phyloP scores from a whole-genome alignment of 441 rosid species.

The Syzygium syzygioides region DNA sequence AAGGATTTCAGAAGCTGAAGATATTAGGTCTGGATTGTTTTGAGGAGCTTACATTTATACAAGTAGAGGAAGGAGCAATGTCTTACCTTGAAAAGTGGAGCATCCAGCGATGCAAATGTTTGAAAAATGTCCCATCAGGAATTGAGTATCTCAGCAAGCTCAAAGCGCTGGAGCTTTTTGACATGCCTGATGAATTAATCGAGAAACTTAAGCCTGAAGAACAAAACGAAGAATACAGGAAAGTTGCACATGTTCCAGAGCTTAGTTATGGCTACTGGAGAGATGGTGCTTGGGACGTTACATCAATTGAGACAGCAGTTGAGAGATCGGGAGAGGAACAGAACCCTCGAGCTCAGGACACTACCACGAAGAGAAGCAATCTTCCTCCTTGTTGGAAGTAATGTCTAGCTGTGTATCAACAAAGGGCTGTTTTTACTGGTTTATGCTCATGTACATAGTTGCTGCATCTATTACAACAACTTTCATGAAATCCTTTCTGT shows the following conservation, averaged over 20 bases:
- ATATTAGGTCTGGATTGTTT: background rate
- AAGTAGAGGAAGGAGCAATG: conserved; percentile 5
- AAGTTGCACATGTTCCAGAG: background rate
- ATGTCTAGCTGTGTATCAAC: background rate
- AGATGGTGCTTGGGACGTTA: background rate
- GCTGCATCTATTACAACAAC: background rate
- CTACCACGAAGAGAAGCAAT: background rate
- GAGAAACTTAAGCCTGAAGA: background rate
- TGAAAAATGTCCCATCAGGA: background rate
- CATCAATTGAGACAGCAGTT: background rate
- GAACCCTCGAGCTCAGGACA: background rate
- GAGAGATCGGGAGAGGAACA: background rate
- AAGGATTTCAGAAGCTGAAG: conserved; percentile 3
- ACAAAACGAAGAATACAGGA: conserved; percentile 1
- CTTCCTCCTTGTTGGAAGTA: background rate
- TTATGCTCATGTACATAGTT: background rate
- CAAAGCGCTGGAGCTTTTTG: background rate
- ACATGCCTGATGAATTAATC: background rate
- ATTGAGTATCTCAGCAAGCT: background rate
- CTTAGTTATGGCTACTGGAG: background rate
- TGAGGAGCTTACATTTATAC: background rate
- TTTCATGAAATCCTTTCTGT: background rate
- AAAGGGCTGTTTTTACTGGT: background rate
- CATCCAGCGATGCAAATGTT: background rate
- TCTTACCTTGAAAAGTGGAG: background rate